These are phyloP conservation scores for Lachnellula cervina DNA, from an alignment of 2,329 filamentous ascomycete genomes.

Conservation along the genomic window DNA sequence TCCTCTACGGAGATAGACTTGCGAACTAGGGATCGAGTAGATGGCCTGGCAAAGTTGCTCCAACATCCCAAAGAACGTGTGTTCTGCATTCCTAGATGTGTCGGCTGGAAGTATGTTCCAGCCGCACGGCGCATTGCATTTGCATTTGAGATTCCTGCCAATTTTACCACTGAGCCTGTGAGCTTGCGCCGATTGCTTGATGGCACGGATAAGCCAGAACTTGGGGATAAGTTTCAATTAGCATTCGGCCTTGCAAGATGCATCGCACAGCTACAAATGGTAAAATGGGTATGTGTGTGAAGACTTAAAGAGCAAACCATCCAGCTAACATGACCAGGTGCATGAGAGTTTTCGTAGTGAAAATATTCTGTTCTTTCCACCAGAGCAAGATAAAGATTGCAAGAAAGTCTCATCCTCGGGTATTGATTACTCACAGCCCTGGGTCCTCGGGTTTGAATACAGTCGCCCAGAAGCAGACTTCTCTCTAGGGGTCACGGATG, in stretches of 20 bases:
- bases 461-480: constrained; percentile 5
- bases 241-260: constrained; percentile 1
- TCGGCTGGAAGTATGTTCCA: constrained; percentile 2
- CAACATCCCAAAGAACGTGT: constrained; percentile 2
- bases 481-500: constrained; percentile 1
- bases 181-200: not conserved
- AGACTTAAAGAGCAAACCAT: not conserved
- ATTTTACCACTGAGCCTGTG: not conserved
- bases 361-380: constrained; percentile 9
- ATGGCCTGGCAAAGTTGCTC: constrained; percentile 2
- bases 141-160: not conserved
- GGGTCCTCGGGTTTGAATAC: constrained; percentile 9
- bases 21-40: not conserved
- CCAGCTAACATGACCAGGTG: not conserved
- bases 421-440: constrained; percentile 2
- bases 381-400: not conserved
- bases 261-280: constrained; percentile 4
- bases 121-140: not conserved
- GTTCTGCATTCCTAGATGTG: constrained; percentile 3
- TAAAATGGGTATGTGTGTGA: not conserved
- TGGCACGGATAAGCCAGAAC: not conserved
- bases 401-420: not conserved
- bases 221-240: constrained; percentile 1
- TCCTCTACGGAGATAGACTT: not conserved
- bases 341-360: constrained; percentile 11